Conservation (phyloP, 1,284 basidiomycete species). For the Cutaneotrichosporon curvatum region DNA sequence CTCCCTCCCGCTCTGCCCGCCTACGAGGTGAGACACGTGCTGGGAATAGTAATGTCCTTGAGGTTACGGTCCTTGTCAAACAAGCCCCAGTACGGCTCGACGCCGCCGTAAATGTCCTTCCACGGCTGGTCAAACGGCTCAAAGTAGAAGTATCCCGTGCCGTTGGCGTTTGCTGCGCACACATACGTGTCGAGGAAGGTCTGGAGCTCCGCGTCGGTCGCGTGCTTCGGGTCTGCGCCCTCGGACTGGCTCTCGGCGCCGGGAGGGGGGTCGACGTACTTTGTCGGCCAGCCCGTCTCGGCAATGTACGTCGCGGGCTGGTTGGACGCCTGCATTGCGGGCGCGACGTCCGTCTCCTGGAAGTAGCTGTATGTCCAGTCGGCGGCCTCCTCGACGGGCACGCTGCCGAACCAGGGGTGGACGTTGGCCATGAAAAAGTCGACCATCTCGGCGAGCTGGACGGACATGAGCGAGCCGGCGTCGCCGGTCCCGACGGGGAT, state of each 20-base stretch:
- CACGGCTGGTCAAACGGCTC: slow-evolving; percentile 77
- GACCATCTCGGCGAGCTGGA: slow-evolving; percentile 57
- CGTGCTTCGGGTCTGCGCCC: slow-evolving; percentile 47
- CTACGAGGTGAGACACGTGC: slow-evolving; percentile 17
- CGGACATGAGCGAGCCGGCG: slow-evolving; percentile 80
- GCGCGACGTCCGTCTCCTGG: slow-evolving; percentile 54
- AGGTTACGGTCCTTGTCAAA: slow-evolving; percentile 53
- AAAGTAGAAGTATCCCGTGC: slow-evolving; percentile 65
- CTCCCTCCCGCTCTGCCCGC: too few relatives aligned
- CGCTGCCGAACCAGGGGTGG: slow-evolving; percentile 63
- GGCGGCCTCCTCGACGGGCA: slow-evolving; percentile 60
- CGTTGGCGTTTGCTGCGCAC: slow-evolving; percentile 74
- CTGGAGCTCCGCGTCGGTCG: slow-evolving; percentile 16
- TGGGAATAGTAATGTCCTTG: slow-evolving; percentile 49
- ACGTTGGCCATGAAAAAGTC: slow-evolving; percentile 65
- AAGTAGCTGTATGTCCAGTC: slow-evolving; percentile 60
- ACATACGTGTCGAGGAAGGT: slow-evolving; percentile 74
- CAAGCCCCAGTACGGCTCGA: slow-evolving; percentile 67
- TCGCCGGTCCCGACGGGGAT: slow-evolving; percentile 82
- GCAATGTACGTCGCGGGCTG: slow-evolving; percentile 75
- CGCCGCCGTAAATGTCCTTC: slow-evolving; percentile 68
- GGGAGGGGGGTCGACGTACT: slow-evolving; percentile 28
- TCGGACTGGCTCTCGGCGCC: slow-evolving; percentile 62
- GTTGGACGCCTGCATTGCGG: slow-evolving; percentile 49
- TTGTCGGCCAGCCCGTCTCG: slow-evolving; percentile 84